These are phyloP conservation scores for Mycosphaerella sp. DNA, from an alignment of 2,329 filamentous ascomycete genomes.

Conservation along the genomic window DNA sequence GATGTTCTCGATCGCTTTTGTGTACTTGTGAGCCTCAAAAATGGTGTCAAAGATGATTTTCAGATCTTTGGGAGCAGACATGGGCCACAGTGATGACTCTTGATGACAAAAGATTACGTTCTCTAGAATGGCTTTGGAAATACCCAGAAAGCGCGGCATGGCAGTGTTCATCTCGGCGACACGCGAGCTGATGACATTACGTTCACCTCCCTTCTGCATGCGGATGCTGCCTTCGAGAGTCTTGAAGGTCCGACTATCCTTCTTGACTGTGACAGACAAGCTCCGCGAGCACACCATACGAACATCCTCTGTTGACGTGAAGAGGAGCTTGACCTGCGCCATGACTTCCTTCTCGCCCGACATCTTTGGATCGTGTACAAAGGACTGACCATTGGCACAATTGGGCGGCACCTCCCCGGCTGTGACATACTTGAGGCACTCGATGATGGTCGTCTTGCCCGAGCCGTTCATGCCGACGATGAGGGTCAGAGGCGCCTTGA, in stretches of 20 bases:
- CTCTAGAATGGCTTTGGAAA: slow-evolving; percentile 83
- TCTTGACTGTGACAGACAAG: slow-evolving; percentile 80
- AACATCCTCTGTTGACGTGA: slow-evolving; percentile 68
- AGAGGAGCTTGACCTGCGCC: slow-evolving; percentile 86
- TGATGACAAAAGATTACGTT: slow-evolving; percentile 98
- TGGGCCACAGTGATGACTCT: slow-evolving; percentile 93
- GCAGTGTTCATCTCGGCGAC: slow-evolving; percentile 67
- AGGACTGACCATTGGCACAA: slow-evolving; percentile 76
- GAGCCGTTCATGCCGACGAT: slow-evolving; percentile 98
- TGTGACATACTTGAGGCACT: slow-evolving; percentile 96
- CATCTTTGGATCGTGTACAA: slow-evolving; percentile 95
- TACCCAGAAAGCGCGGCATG: slow-evolving; percentile 79
- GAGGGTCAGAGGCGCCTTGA: slow-evolving; percentile 83
- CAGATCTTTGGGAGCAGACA: slow-evolving; percentile 76
- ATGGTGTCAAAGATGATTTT: slow-evolving; percentile 98
- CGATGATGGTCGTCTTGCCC: slow-evolving; percentile 98
- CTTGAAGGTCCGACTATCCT: slow-evolving; percentile 67
- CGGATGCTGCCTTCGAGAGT: slow-evolving; percentile 75
- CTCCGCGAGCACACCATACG: slow-evolving; percentile 79
- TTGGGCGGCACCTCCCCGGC: slow-evolving; percentile 91
- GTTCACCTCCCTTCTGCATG: slow-evolving; percentile 72
- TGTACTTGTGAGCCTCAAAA: slow-evolving; percentile 94
- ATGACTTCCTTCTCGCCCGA: slow-evolving; percentile 80
- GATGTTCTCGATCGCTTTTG: slow-evolving; percentile 93
- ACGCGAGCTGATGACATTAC: slow-evolving; percentile 68